phyloP scores from a whole-genome alignment of 257 asterid species.

The Fraxinus pennsylvanica region DNA sequence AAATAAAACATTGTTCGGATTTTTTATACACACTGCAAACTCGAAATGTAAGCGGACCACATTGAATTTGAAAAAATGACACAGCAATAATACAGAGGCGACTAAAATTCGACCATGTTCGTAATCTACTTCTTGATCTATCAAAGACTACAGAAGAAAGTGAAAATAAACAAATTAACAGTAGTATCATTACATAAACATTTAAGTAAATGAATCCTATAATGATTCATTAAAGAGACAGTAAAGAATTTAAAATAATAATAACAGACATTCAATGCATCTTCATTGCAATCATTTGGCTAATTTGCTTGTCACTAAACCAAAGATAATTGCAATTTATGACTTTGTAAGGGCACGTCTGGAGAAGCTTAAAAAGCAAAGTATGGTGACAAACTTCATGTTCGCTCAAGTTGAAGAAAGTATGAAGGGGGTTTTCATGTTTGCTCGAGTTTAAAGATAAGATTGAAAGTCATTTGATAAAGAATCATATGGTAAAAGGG shows the following conservation, averaged over 20 bases:
- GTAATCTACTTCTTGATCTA: constrained; percentile 8
- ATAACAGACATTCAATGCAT: not conserved
- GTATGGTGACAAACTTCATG: no score
- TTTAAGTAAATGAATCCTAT: not conserved
- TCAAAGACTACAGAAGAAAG: not conserved
- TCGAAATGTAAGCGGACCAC: not conserved
- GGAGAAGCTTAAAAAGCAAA: no score
- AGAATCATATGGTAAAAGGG: no score
- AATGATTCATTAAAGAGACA: not conserved
- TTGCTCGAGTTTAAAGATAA: no score
- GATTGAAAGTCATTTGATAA: no score
- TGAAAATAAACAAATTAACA: not conserved
- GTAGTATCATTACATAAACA: not conserved
- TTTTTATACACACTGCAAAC: not conserved
- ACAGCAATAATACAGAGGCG: not conserved
- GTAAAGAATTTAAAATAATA: not conserved
- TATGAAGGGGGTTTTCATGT: no score
- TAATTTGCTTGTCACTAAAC: no score
- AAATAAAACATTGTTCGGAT: not conserved
- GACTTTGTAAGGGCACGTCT: no score
- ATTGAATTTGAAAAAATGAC: not conserved
- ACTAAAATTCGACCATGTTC: not conserved
- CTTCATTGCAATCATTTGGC: no score
- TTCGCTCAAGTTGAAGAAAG: no score
- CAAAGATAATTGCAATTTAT: no score